Base-by-base conservation (phyloP, 306 rosid species). In the Oxytropis ochrocephala region DNA sequence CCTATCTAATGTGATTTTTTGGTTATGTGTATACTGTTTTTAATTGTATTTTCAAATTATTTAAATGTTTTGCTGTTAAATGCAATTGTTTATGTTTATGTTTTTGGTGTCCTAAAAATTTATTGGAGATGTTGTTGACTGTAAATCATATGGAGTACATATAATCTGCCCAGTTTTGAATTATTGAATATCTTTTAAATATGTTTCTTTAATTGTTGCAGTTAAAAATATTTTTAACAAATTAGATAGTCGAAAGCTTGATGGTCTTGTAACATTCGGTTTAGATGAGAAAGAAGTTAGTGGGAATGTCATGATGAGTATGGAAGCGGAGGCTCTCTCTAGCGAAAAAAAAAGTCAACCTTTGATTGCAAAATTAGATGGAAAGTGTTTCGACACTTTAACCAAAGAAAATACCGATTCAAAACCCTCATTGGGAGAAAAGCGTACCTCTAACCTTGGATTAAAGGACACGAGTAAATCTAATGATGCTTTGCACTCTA, bases 221-320 rank as follows among this genome's bases (percentile, higher is more conserved):
- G 99, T 85, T 81, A 85, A 83, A 81, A 48, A 63, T 68, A 55
- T 91, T 56, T 82, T 91, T 77, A 94, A 87, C 82, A 82, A 61
- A 83, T 55, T 64, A 82, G 82, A 77, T 89, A 82, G 77, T 61
- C 79, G 21, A 82, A 82, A 78, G 78, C 67, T 36, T 14, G 78
- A 63, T 43, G 75, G 43, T 64, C 68, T 66, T 65, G 54, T 58
- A 78, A 75, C 69, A 67, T 75, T 52, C 67, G 86, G 69, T 77
- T 55, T 76, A 78, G 82, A 65, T 51, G 64, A 64, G 83, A 83
- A 78, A 60, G 82, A 66, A 52, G 77, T 62, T 75, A 49, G 73
- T 56, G 76, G 64, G 72, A 75, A 51, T 53, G 60, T 38, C 35
- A 32, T 44, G 16, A 72, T 54, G 67, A 76, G 62, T 71, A 67